Evolutionary conservation across 345 rosid genomes (phyloP).

Genomic region (Passiflora organensis): DNA sequence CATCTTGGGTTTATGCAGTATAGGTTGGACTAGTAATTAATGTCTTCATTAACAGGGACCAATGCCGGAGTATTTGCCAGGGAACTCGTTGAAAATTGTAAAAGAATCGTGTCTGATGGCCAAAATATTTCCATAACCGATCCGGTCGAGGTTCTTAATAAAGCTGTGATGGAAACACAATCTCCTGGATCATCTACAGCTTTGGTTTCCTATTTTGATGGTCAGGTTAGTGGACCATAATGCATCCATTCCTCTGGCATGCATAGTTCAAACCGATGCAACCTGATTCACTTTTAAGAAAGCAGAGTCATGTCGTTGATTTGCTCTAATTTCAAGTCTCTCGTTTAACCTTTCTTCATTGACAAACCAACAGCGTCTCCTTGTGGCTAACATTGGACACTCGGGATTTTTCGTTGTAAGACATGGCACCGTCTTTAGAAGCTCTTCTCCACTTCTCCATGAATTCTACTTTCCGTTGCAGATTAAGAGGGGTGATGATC

Average conservation of each 20-base stretch:
- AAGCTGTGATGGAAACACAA: constrained; percentile 46
- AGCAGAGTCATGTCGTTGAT: background rate
- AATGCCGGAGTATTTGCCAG: constrained; percentile 41
- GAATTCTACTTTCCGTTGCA: constrained; percentile 64
- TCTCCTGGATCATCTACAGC: constrained; percentile 60
- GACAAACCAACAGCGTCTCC: constrained; percentile 44
- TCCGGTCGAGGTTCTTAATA: constrained; percentile 46
- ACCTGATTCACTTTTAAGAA: background rate
- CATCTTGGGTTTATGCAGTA: background rate
- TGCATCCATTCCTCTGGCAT: background rate
- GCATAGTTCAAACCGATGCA: constrained; percentile 4
- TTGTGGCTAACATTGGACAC: constrained; percentile 69
- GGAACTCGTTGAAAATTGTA: constrained; percentile 52
- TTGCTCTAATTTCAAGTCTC: background rate
- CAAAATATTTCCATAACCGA: constrained; percentile 27
- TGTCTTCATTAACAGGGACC: constrained; percentile 38
- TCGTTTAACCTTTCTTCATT: background rate
- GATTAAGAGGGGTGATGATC: constrained; percentile 43
- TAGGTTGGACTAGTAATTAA: background rate
- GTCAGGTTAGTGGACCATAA: constrained; percentile 39
- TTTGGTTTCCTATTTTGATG: constrained; percentile 58
- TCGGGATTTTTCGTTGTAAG: constrained; percentile 68
- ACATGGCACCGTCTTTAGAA: constrained; percentile 39
- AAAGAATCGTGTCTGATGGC: constrained; percentile 36
- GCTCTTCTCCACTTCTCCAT: constrained; percentile 57